Conservation (phyloP, 257 asterid species). For the Capsicum baccatum region DNA sequence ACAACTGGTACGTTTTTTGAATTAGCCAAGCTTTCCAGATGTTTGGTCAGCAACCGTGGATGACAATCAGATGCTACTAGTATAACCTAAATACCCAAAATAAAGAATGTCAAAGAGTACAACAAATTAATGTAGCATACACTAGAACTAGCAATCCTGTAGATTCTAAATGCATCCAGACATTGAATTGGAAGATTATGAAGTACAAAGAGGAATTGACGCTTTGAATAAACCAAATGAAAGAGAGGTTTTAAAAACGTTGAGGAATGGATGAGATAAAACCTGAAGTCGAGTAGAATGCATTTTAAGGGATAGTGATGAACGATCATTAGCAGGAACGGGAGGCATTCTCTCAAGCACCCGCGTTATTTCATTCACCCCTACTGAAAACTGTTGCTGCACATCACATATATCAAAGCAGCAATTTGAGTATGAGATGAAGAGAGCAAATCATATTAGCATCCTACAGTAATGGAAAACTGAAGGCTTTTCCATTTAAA, state of each 20-base stretch:
- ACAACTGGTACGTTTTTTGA: conserved; percentile 75
- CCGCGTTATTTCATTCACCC: conserved; percentile 91
- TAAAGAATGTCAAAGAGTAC: not conserved
- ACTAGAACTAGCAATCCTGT: not conserved
- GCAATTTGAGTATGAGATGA: conserved; percentile 27
- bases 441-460: not conserved
- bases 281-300: conserved; percentile 67
- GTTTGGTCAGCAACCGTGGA: conserved; percentile 82
- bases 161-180: not conserved
- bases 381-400: conserved; percentile 82
- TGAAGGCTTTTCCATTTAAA: not conserved
- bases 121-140: not conserved
- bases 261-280: not conserved
- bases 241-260: not conserved
- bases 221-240: not conserved
- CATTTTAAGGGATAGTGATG: conserved; percentile 33
- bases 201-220: not conserved
- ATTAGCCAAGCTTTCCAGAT: conserved; percentile 71
- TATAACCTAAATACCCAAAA: conserved; percentile 54
- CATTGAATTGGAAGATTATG: not conserved
- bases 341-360: conserved; percentile 75
- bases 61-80: conserved; percentile 77
- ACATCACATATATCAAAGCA: not conserved
- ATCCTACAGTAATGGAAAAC: not conserved
- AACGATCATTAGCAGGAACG: conserved; percentile 23